Percentiles rank a stretch among this genome's conserved stretches.
phyloP scores from a whole-genome alignment of 2,329 filamentous ascomycete genomes.

The Apiospora kogelbergensis region DNA sequence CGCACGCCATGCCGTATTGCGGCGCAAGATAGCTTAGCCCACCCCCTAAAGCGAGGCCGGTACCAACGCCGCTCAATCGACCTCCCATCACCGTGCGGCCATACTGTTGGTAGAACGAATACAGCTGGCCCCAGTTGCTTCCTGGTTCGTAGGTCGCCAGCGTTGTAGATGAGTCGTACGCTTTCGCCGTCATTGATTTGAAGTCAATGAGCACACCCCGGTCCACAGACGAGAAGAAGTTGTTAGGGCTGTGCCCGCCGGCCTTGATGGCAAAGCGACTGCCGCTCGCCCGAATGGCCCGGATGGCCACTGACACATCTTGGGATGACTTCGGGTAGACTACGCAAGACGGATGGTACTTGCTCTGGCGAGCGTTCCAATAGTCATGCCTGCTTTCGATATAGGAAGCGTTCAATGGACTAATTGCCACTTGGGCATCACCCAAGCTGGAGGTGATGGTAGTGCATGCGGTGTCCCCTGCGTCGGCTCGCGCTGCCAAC shows the following conservation, averaged over 20 bases:
- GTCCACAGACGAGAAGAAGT: conserved; percentile 24
- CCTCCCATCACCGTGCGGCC: conserved; percentile 27
- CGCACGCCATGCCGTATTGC: conserved; percentile 28
- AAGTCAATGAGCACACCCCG: conserved; percentile 26
- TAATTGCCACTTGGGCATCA: conserved; percentile 15
- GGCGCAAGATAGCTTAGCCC: conserved; percentile 28
- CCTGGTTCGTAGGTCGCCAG: conserved; percentile 27
- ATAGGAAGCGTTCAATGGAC: conserved; percentile 18
- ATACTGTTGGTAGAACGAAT: conserved; percentile 18
- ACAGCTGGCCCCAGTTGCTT: conserved; percentile 26
- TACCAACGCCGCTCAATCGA: conserved; percentile 25
- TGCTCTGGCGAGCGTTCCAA: conserved; percentile 26
- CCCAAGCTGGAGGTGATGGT: conserved; percentile 8
- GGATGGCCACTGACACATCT: conserved; percentile 26
- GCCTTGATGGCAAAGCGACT: conserved; percentile 25
- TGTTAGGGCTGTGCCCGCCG: conserved; percentile 30
- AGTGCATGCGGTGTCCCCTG: not conserved
- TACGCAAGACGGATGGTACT: conserved; percentile 27
- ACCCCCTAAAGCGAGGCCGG: conserved; percentile 25
- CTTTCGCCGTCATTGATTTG: conserved; percentile 24
- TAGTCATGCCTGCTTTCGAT: conserved; percentile 24
- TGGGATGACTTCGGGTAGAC: conserved; percentile 25
- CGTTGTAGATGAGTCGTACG: conserved; percentile 23
- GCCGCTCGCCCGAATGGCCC: conserved; percentile 24
- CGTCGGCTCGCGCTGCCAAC: not conserved